Conservation (phyloP, 2,329 filamentous ascomycete species). For the Mycosphaerella sp. region DNA sequence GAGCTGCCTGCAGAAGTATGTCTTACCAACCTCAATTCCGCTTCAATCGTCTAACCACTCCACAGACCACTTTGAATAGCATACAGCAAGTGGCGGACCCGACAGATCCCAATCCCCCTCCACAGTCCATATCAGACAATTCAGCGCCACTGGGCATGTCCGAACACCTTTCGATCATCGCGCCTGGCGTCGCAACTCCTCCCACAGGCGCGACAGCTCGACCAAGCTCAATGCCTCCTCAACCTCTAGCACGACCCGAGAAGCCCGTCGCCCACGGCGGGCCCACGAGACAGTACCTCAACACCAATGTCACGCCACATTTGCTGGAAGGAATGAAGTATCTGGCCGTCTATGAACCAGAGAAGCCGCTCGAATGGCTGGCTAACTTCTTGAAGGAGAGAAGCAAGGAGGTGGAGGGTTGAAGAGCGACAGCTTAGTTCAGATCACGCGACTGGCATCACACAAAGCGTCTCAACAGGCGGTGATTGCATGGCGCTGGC, state of each 20-base stretch:
- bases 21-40: background rate
- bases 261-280: slow-evolving; percentile 43
- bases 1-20: slow-evolving; percentile 26
- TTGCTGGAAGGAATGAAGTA: slow-evolving; percentile 49
- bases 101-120: slow-evolving; percentile 24
- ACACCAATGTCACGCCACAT: slow-evolving; percentile 45
- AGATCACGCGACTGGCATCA: background rate
- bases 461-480: background rate
- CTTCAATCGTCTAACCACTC: slow-evolving; percentile 4
- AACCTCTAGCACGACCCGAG: slow-evolving; percentile 29
- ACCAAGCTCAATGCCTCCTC: slow-evolving; percentile 29
- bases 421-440: background rate
- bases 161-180: slow-evolving; percentile 21
- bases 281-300: slow-evolving; percentile 45
- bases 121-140: slow-evolving; percentile 17
- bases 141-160: slow-evolving; percentile 6
- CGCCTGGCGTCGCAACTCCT: slow-evolving; percentile 21
- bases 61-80: slow-evolving; percentile 15
- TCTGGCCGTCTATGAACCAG: slow-evolving; percentile 44
- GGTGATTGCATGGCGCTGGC: slow-evolving; percentile 2
- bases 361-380: slow-evolving; percentile 46
- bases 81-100: slow-evolving; percentile 22
- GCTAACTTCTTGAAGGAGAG: slow-evolving; percentile 43
- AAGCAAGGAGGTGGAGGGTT: slow-evolving; percentile 45
- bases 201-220: slow-evolving; percentile 20